Evolutionary conservation across 352 stramenopile species (phyloP), one percentile per base, ranked within the genome.

Genomic region (Hyaloperonospora arabidopsidis): DNA sequence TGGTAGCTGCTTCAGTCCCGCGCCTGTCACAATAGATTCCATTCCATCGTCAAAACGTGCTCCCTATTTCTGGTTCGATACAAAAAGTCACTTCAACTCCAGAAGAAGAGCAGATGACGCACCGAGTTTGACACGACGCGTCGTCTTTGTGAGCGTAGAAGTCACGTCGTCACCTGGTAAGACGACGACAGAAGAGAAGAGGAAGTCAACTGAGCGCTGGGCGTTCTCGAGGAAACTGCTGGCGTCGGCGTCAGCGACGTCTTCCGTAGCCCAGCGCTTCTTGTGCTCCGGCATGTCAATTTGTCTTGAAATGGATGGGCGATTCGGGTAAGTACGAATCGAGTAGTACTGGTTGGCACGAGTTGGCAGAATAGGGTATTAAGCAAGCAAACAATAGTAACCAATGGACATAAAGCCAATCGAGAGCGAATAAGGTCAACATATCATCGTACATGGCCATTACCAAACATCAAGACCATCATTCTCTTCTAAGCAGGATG

Each of bases 131-230:
- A 91, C 63, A 21, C 79, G 70, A 51, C 79, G 78, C 21, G 68
- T 76, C 29, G 72, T 86, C 50, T 86, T 87, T 25, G 80, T 89
- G 21, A 93, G 55, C n/a, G 72, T 70, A n/a, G 62, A 50, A 35
- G 83, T 89, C 45, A 93, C 77, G 49, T 93, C 80, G 48, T 93
- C 83, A 17, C 83, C 83, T 5, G 83, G 83, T 17, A 93, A 61
- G 40, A 89, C 78, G 19, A 89, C 69, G 8, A 65, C 59, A 2
- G 80, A 70, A 8, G 75, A 74, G 65, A 93, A 93, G 17, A 79
- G 67, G 52, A 93, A 85, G 61, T 93, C 80, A 5, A 93, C 77
- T 34, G 76, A 72, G 5, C 74, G 70, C 60, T 91, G 76, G n/a
- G 81, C 81, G 11, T 82, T 71, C 50, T 89, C 70, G 21, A 91